A percentile compares a stretch with the other conserved stretches of the same genome.
phyloP scores from a whole-genome alignment of 805 yeast genomes.

The Wickerhamomyces rabaulensis region DNA sequence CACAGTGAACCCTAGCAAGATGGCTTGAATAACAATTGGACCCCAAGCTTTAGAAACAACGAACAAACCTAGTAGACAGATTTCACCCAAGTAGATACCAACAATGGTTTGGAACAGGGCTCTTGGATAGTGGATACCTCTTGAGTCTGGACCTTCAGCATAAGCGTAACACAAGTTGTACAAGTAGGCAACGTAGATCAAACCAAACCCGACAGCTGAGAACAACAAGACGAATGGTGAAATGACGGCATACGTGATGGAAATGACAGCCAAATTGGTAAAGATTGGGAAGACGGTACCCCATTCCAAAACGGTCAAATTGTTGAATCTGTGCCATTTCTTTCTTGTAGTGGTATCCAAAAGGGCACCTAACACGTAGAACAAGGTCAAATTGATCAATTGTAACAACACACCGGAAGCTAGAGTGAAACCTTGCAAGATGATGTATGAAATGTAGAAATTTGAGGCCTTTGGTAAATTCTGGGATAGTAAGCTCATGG shows the following conservation, averaged over 20 bases:
- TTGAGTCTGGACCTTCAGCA: constrained; percentile 61
- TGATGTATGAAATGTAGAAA: constrained; percentile 62
- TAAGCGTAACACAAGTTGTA: constrained; percentile 73
- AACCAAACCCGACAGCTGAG: constrained; percentile 60
- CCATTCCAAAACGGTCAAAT: constrained; percentile 52
- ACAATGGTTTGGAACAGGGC: constrained; percentile 85
- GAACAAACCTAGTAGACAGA: constrained; percentile 81
- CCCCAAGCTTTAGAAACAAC: constrained; percentile 95
- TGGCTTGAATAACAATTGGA: constrained; percentile 71
- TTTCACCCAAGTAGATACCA: constrained; percentile 84
- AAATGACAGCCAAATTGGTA: constrained; percentile 64
- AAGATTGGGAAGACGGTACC: constrained; percentile 78
- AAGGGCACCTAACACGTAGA: constrained; percentile 49
- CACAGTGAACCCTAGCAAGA: constrained; percentile 58
- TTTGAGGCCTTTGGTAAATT: constrained; percentile 88
- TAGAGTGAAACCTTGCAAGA: constrained; percentile 62
- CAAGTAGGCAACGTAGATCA: constrained; percentile 71
- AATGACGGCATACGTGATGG: constrained; percentile 62
- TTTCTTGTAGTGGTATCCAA: constrained; percentile 65
- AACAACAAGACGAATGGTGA: constrained; percentile 82
- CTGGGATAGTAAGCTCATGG: constrained; percentile 68
- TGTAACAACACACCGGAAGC: constrained; percentile 65
- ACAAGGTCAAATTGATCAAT: constrained; percentile 51
- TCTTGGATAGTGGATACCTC: constrained; percentile 83
- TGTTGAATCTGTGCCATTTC: constrained; percentile 55